Conservation (phyloP, 495 filamentous ascomycete genomes). For the Penicillium taxi region DNA sequence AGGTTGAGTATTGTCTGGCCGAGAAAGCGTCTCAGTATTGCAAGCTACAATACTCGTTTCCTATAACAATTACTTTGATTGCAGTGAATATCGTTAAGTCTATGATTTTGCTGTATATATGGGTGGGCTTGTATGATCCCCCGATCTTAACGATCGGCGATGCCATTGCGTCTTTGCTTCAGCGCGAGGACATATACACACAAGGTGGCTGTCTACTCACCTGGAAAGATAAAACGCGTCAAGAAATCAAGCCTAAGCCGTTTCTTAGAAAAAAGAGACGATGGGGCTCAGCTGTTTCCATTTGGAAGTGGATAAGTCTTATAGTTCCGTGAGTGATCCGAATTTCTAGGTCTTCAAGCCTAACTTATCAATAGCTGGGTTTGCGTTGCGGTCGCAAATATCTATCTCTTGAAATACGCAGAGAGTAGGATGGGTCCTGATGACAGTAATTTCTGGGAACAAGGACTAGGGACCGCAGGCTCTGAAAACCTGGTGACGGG, state of each 20-base stretch:
- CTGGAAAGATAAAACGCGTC: neutral
- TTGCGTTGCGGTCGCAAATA: too few species aligned
- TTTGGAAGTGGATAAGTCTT: neutral
- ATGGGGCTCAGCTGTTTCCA: neutral
- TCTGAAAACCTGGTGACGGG: neutral
- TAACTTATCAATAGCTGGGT: neutral
- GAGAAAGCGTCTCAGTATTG: too few species aligned
- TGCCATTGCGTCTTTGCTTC: constrained; percentile 42
- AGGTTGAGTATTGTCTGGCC: too few species aligned
- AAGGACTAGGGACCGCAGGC: neutral
- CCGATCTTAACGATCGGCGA: constrained; percentile 40
- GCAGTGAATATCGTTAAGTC: too few species aligned
- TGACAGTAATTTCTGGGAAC: constrained; percentile 1
- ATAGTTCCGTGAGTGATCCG: neutral
- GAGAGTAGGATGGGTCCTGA: neutral
- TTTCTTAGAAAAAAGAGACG: neutral
- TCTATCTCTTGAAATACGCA: too few species aligned
- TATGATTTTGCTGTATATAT: constrained; percentile 6
- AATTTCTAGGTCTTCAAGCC: neutral
- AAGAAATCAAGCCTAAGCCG: neutral
- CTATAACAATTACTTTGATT: too few species aligned
- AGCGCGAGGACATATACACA: constrained; percentile 24
- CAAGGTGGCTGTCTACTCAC: neutral
- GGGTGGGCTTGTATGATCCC: constrained; percentile 1
- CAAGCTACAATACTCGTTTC: too few species aligned